Percentiles rank a stretch among this genome's conserved stretches.
Conservation (phyloP, 768 basidiomycete species). For the Suillus luteus region DNA sequence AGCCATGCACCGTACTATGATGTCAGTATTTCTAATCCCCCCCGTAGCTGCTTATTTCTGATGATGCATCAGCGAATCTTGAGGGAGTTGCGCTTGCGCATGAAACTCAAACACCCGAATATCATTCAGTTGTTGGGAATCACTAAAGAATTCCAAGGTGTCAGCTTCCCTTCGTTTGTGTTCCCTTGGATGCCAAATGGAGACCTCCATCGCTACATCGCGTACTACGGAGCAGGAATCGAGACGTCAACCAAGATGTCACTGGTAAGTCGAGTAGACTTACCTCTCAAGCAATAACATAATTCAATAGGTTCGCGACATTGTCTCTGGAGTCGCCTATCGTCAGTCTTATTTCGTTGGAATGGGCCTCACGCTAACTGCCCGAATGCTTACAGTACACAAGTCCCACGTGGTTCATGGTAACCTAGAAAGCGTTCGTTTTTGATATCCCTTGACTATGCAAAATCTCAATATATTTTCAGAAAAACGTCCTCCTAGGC, state of each 20-base stretch:
- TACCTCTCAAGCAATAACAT: background rate
- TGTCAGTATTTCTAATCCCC: background rate
- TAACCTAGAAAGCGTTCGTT: slow-evolving; percentile 4
- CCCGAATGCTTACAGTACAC: background rate
- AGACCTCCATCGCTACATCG: slow-evolving; percentile 5
- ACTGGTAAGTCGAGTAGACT: background rate
- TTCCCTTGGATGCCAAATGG: slow-evolving; percentile 3
- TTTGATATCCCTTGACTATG: background rate
- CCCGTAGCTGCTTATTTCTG: background rate
- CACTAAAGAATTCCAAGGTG: background rate
- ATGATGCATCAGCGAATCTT: background rate
- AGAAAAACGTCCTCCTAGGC: slow-evolving; percentile 4
- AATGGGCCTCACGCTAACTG: background rate
- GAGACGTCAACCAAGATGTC: background rate
- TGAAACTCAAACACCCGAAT: background rate
- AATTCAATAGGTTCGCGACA: background rate
- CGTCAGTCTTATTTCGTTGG: background rate
- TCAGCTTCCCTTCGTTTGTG: background rate
- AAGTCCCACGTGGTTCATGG: background rate
- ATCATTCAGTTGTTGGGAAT: slow-evolving; percentile 2
- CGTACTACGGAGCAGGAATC: slow-evolving; percentile 2
- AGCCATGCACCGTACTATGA: background rate
- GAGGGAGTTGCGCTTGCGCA: background rate
- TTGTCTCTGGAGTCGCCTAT: slow-evolving; percentile 3
- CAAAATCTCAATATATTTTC: background rate